Evolutionary conservation across 495 filamentous ascomycete genomes (phyloP).

Genomic region (Neurospora pannonica): DNA sequence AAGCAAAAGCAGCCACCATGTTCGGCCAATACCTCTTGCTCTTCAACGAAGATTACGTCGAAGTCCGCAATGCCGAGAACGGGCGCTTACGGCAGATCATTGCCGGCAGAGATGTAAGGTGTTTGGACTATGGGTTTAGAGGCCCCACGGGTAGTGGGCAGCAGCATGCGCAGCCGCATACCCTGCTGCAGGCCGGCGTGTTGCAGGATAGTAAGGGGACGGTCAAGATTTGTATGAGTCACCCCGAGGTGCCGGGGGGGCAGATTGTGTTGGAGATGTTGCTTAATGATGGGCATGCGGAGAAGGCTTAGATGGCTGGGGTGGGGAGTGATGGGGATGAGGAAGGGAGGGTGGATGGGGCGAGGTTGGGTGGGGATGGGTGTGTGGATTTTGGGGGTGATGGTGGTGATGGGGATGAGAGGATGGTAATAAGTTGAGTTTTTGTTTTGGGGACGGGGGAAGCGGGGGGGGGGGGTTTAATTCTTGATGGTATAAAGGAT

Average conservation of each 20-base stretch:
- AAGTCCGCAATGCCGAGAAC: conserved; percentile 94
- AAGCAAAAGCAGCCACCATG: conserved; percentile 62
- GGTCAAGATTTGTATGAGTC: conserved; percentile 91
- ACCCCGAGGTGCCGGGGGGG: conserved; percentile 70
- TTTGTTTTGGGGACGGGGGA: background rate
- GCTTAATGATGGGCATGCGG: conserved; percentile 87
- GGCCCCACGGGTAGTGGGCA: conserved; percentile 36
- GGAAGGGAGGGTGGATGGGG: background rate
- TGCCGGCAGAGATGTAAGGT: conserved; percentile 74
- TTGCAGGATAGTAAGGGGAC: conserved; percentile 43
- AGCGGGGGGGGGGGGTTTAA: background rate
- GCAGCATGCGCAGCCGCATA: conserved; percentile 5
- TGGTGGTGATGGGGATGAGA: background rate
- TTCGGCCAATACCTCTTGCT: conserved; percentile 74
- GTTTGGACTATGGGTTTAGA: conserved; percentile 75
- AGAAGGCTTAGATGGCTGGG: conserved; percentile 35
- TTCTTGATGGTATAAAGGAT: background rate
- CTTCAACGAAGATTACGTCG: conserved; percentile 84
- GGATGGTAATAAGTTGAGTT: background rate
- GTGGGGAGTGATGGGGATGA: background rate
- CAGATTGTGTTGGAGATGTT: conserved; percentile 89
- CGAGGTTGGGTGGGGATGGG: background rate
- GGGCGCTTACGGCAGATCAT: conserved; percentile 90
- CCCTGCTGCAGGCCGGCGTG: background rate
- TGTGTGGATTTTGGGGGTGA: background rate